Conservation (phyloP, 176 grass and related monocot species). For the Paspalum vaginatum region DNA sequence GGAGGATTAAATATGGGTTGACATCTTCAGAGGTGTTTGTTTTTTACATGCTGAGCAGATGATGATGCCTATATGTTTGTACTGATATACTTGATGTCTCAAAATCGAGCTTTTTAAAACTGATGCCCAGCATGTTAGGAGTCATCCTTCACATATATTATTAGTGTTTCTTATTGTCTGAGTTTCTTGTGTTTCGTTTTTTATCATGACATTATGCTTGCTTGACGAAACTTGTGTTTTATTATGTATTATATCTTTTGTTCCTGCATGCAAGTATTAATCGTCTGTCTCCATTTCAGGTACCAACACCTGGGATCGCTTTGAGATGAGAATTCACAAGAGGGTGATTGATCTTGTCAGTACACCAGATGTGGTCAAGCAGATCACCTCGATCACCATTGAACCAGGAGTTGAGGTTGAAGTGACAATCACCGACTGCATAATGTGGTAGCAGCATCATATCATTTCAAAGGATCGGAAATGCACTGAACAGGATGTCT, state of each 20-base stretch:
- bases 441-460: slow-evolving; percentile 11
- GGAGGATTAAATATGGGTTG: not conserved
- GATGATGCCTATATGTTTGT: slow-evolving; percentile 30
- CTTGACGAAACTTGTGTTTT: not conserved
- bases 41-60: slow-evolving; percentile 33
- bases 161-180: not conserved
- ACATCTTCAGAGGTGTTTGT: not conserved
- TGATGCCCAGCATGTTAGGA: slow-evolving; percentile 42
- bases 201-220: not conserved
- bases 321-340: slow-evolving; percentile 73
- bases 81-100: slow-evolving; percentile 51
- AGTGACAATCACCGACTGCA: slow-evolving; percentile 58
- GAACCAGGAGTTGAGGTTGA: slow-evolving; percentile 72
- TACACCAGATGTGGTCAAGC: slow-evolving; percentile 65
- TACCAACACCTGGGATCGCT: slow-evolving; percentile 78
- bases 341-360: slow-evolving; percentile 77
- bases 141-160: no score
- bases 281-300: slow-evolving; percentile 27
- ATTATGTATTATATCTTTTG: no score
- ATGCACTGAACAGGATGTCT: slow-evolving; percentile 9
- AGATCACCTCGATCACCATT: slow-evolving; percentile 76
- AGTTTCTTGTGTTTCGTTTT: not conserved
- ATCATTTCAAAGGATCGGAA: not conserved
- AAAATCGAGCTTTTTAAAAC: slow-evolving; percentile 69
- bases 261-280: no score